These are phyloP conservation scores for Exutisphaerella laricina DNA, from an alignment of 2,329 filamentous ascomycete genomes.

Conservation along the genomic window DNA sequence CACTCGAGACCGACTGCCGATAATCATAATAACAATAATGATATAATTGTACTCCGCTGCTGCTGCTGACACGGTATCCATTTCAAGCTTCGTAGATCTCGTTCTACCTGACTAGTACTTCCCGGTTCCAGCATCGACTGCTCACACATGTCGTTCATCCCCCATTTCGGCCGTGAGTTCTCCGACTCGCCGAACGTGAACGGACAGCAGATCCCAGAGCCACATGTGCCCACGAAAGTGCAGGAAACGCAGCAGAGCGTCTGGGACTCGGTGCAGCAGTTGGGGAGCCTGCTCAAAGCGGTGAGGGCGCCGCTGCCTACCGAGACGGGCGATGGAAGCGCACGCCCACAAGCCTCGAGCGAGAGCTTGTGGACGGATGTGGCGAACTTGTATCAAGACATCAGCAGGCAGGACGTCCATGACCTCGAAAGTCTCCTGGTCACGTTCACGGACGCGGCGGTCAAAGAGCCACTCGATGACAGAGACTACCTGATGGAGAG, in stretches of 20 bases:
- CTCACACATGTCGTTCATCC: neutral
- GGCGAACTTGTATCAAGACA: slow-evolving; percentile 23
- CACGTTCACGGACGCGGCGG: slow-evolving; percentile 34
- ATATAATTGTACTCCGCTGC: no score
- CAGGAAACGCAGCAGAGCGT: slow-evolving; percentile 22
- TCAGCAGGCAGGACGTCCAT: slow-evolving; percentile 22
- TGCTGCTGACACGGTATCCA: no score
- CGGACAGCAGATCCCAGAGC: slow-evolving; percentile 12
- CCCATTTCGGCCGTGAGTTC: slow-evolving; percentile 3
- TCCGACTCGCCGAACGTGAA: neutral
- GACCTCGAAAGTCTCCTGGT: slow-evolving; percentile 34
- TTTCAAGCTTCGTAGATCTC: no score
- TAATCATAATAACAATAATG: no score
- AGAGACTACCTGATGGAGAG: slow-evolving; percentile 58
- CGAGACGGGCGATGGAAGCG: slow-evolving; percentile 43
- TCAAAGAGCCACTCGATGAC: slow-evolving; percentile 54
- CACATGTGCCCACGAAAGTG: slow-evolving; percentile 23
- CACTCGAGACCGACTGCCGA: no score
- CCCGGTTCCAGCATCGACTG: slow-evolving; percentile 2
- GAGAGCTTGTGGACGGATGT: slow-evolving; percentile 20
- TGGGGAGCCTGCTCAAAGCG: slow-evolving; percentile 29
- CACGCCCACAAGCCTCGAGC: slow-evolving; percentile 31
- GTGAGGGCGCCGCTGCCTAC: slow-evolving; percentile 31
- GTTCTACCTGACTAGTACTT: no score
- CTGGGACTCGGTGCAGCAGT: slow-evolving; percentile 23